These are phyloP conservation scores for Aaosphaeria arxii DNA, from an alignment of 2,329 filamentous ascomycete genomes.

Conservation along the genomic window DNA sequence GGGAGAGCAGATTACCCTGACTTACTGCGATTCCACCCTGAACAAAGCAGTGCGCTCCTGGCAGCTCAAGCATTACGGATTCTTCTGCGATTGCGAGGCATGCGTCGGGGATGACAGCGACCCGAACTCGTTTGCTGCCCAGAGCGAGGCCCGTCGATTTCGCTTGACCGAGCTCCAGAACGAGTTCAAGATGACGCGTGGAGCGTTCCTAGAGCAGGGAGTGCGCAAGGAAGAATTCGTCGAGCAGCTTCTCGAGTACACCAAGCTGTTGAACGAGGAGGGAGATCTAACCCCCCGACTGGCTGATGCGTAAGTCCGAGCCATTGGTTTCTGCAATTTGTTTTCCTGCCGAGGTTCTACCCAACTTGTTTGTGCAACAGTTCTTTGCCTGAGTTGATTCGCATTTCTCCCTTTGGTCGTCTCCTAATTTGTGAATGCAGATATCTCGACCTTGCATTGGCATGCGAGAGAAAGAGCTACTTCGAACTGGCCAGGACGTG, in stretches of 20 bases:
- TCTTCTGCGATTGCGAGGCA: conserved; percentile 36
- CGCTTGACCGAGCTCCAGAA: conserved; percentile 31
- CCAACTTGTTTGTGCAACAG: no score
- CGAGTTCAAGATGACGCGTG: conserved; percentile 20
- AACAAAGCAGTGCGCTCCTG: conserved; percentile 24
- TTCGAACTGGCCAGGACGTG: conserved; percentile 14
- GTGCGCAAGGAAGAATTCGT: conserved; percentile 12
- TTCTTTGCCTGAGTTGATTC: no score
- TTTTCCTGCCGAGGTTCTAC: no score
- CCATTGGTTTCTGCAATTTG: background rate
- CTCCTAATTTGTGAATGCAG: conserved; percentile 11
- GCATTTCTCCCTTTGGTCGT: no score
- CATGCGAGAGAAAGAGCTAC: conserved; percentile 24
- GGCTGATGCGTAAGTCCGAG: conserved; percentile 21
- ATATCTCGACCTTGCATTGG: conserved; percentile 30
- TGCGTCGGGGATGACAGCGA: conserved; percentile 31
- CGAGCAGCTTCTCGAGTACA: conserved; percentile 23
- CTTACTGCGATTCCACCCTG: conserved; percentile 36
- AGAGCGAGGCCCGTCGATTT: conserved; percentile 29
- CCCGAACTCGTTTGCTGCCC: conserved; percentile 17
- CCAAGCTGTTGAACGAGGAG: conserved; percentile 23
- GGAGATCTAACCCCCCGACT: conserved; percentile 19
- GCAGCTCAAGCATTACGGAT: conserved; percentile 36
- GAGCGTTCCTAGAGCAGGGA: conserved; percentile 10
- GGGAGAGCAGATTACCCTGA: conserved; percentile 38